phyloP scores from a whole-genome alignment of 108 stramenopile genomes.

The Mediolabrus comicus region DNA sequence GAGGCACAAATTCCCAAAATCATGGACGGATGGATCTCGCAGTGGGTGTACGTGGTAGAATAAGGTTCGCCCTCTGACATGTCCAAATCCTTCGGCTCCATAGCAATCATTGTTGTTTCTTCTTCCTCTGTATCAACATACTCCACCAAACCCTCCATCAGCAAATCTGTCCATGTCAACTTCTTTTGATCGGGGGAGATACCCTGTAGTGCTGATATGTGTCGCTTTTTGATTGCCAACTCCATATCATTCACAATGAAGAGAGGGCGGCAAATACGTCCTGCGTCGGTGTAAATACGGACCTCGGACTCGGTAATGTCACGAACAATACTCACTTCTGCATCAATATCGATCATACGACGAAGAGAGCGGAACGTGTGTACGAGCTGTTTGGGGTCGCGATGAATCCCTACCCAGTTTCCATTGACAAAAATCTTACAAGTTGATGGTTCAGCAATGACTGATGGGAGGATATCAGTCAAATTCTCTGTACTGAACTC shows the following conservation, averaged over 20 bases:
- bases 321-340: slow-evolving; percentile 95
- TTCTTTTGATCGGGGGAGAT: slow-evolving; percentile 70
- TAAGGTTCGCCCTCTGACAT: slow-evolving; percentile 79
- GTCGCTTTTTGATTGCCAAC: slow-evolving; percentile 80
- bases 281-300: slow-evolving; percentile 98
- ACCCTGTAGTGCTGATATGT: slow-evolving; percentile 80
- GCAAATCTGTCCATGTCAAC: slow-evolving; percentile 87
- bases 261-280: slow-evolving; percentile 97
- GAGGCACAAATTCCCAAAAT: slow-evolving; percentile 93
- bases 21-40: slow-evolving; percentile 99
- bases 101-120: slow-evolving; percentile 98
- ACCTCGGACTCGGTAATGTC: slow-evolving; percentile 95
- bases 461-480: slow-evolving; percentile 89
- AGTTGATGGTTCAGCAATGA: slow-evolving; percentile 90
- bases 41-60: slow-evolving; percentile 97
- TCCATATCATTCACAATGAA: slow-evolving; percentile 90
- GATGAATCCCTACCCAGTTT: slow-evolving; percentile 97
- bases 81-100: slow-evolving; percentile 92
- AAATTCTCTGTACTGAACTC: slow-evolving; percentile 94
- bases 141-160: slow-evolving; percentile 95
- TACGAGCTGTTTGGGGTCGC: slow-evolving; percentile 90
- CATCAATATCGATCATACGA: slow-evolving; percentile 93
- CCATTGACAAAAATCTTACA: slow-evolving; percentile 99
- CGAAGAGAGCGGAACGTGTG: slow-evolving; percentile 90
- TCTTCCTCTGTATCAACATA: slow-evolving; percentile 99